Evolutionary conservation across 257 asterid genomes (phyloP).

Genomic region (Nicotiana benthamiana): DNA sequence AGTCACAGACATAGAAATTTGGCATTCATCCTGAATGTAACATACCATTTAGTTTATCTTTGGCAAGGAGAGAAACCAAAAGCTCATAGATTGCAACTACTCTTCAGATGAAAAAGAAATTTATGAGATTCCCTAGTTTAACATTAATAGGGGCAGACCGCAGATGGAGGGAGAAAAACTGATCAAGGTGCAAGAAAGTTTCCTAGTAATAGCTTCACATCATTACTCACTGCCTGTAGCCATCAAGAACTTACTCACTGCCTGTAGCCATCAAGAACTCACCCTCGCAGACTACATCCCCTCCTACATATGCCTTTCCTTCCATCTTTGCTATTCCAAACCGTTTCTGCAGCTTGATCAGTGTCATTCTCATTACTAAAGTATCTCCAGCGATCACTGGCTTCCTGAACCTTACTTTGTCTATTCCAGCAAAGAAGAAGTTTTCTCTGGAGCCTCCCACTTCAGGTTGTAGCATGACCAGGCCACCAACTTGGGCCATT

Average conservation of each 20-base stretch:
- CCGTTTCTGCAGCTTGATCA: conserved; percentile 68
- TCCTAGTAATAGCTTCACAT: neutral
- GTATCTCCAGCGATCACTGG: conserved; percentile 89
- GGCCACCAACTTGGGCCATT: conserved; percentile 95
- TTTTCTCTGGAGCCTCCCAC: conserved; percentile 73
- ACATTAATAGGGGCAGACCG: neutral
- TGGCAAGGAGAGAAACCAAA: neutral
- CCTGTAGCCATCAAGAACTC: conserved; percentile 92
- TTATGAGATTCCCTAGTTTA: neutral
- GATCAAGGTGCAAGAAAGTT: neutral
- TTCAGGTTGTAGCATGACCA: conserved; percentile 81
- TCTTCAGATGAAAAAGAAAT: neutral
- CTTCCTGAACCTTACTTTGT: conserved; percentile 80
- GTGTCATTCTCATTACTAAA: conserved; percentile 80
- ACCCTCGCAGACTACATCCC: conserved; percentile 84
- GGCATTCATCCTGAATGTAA: neutral
- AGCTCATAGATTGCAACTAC: neutral
- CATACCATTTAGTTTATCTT: neutral
- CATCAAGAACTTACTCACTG: conserved; percentile 74
- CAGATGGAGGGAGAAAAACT: neutral
- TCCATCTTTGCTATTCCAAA: conserved; percentile 92
- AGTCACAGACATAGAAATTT: neutral
- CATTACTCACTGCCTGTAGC: conserved; percentile 51
- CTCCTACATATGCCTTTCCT: conserved; percentile 90
- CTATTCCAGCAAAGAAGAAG: conserved; percentile 86